These are phyloP conservation scores for Syncephalastrum monosporum DNA, from an alignment of 371 early-diverging fungal species.

Conservation along the genomic window DNA sequence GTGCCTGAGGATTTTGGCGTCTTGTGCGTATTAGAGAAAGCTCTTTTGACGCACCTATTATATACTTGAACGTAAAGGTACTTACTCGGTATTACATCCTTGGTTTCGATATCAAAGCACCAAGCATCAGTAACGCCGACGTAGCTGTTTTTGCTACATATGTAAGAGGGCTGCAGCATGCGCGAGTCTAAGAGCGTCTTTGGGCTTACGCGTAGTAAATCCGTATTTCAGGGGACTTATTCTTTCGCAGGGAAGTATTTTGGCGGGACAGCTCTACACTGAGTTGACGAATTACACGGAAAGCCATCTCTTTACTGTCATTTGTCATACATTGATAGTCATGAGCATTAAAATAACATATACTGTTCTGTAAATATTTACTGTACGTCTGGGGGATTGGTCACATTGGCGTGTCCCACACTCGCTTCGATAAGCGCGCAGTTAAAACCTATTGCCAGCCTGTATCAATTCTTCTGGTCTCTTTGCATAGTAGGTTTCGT, in stretches of 20 bases:
- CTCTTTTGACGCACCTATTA: not conserved
- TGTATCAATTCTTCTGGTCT: not conserved
- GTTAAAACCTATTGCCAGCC: not conserved
- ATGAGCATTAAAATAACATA: not conserved
- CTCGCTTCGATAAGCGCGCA: not conserved
- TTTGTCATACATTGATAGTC: too few species aligned
- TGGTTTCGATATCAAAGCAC: constrained; percentile 19
- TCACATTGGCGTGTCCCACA: not conserved
- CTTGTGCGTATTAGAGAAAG: not conserved
- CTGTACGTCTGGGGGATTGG: not conserved
- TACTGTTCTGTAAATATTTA: not conserved
- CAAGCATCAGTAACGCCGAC: constrained; percentile 14
- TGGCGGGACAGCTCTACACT: constrained; percentile 4
- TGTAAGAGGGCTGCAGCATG: not conserved
- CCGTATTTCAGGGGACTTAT: constrained; percentile 5
- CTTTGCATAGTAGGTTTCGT: not conserved
- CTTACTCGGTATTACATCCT: not conserved
- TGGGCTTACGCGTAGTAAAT: constrained; percentile 15
- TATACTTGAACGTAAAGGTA: too few species aligned
- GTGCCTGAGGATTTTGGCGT: constrained; percentile 4
- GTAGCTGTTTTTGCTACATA: constrained; percentile 2
- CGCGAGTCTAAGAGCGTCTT: not conserved
- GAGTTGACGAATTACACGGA: constrained; percentile 8
- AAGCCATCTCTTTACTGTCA: constrained; percentile 9
- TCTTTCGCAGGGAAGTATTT: constrained; percentile 7